Percentiles rank a stretch among this genome's conserved stretches.
These are phyloP conservation scores for Sanghuangporus sanghuang DNA, from an alignment of 1,284 basidiomycete species.

Conservation along the genomic window DNA sequence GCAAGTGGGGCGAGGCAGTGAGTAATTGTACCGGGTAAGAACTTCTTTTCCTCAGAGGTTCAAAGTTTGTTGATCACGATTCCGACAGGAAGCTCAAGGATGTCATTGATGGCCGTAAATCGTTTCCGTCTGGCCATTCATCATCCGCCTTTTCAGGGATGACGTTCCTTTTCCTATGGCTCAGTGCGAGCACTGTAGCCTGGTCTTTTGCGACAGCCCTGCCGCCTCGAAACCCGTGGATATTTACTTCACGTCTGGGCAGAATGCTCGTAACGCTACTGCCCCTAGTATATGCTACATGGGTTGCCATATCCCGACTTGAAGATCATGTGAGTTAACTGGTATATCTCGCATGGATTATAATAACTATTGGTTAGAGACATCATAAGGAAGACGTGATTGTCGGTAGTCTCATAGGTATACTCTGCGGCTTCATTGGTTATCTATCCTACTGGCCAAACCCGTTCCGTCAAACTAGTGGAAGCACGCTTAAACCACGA, in stretches of 20 bases:
- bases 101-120: constrained; percentile 50
- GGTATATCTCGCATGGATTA: not conserved
- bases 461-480: constrained; percentile 41
- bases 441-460: constrained; percentile 63
- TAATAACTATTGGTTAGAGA: constrained; percentile 32
- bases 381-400: constrained; percentile 68
- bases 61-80: not conserved
- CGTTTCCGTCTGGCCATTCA: constrained; percentile 67
- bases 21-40: constrained; percentile 52
- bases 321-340: constrained; percentile 53
- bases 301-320: constrained; percentile 56
- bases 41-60: constrained; percentile 2
- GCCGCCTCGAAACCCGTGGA: constrained; percentile 31
- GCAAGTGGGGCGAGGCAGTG: constrained; percentile 48
- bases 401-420: constrained; percentile 53
- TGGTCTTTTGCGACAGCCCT: constrained; percentile 46
- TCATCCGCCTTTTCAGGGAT: constrained; percentile 62
- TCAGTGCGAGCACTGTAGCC: constrained; percentile 58
- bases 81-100: constrained; percentile 31
- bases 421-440: constrained; percentile 40
- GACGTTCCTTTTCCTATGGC: constrained; percentile 55
- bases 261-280: constrained; percentile 43
- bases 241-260: constrained; percentile 40
- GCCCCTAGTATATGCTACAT: constrained; percentile 52
- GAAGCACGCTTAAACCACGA: constrained; percentile 34